Conservation (phyloP, 345 rosid genomes). For the Aurinia saxatilis region DNA sequence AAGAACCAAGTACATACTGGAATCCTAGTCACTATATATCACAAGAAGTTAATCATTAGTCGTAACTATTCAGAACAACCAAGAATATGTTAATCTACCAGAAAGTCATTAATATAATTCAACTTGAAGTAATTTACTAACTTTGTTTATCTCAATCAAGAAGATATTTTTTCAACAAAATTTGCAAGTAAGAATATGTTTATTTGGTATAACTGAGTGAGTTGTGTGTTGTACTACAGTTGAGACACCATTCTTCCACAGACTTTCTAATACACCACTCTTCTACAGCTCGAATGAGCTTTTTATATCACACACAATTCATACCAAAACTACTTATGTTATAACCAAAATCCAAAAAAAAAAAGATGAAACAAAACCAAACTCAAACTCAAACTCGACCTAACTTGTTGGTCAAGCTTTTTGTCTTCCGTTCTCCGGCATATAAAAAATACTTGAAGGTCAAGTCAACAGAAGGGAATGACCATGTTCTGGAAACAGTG, state of each 20-base stretch:
- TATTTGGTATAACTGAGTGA: neutral
- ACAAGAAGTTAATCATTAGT: neutral
- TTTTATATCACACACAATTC: slow-evolving; percentile 10
- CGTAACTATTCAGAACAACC: neutral
- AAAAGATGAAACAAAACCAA: neutral
- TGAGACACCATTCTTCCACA: neutral
- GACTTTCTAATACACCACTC: slow-evolving; percentile 14
- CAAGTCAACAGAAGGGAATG: slow-evolving; percentile 41
- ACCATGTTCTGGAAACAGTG: slow-evolving; percentile 36
- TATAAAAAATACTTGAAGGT: neutral
- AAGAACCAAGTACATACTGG: neutral
- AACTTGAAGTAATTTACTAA: slow-evolving; percentile 3
- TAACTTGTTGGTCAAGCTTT: slow-evolving; percentile 18
- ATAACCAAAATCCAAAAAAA: neutral
- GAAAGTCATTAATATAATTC: neutral
- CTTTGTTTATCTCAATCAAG: neutral
- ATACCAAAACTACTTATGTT: slow-evolving; percentile 1
- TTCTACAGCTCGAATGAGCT: neutral
- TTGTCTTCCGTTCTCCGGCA: neutral
- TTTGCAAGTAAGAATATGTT: neutral
- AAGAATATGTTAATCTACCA: neutral
- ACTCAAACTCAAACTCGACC: slow-evolving; percentile 21
- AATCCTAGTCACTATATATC: slow-evolving; percentile 3
- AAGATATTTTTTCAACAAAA: neutral
- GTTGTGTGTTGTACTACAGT: neutral